A percentile compares a stretch with the other conserved stretches of the same genome.
Conservation (phyloP, 2,329 filamentous ascomycete genomes). For the Rhynchosporium agropyri region DNA sequence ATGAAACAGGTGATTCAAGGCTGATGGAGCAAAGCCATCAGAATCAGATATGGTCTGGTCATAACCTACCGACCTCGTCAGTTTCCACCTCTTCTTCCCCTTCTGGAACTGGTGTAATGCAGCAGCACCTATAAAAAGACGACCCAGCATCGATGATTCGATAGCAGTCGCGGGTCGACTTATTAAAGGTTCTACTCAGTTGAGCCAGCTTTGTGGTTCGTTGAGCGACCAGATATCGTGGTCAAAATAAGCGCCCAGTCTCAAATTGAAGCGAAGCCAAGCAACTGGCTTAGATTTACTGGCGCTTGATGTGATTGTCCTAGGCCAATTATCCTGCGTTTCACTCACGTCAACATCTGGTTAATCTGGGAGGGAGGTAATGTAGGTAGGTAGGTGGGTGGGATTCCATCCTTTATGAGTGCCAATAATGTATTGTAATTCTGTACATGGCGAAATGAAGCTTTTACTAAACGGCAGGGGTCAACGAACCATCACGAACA, state of each 20-base stretch:
- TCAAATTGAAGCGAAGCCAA: constrained; percentile 10
- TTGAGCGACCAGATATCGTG: constrained; percentile 23
- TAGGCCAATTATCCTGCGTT: constrained; percentile 24
- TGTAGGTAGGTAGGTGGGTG: too few relatives aligned
- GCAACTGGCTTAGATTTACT: constrained; percentile 19
- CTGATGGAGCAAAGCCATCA: constrained; percentile 27
- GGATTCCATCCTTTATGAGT: too few relatives aligned
- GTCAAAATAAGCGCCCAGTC: constrained; percentile 38
- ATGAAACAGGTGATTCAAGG: constrained; percentile 38
- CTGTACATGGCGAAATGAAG: too few relatives aligned
- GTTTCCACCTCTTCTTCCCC: neutral
- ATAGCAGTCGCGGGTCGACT: constrained; percentile 32
- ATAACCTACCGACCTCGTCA: neutral
- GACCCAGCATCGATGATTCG: constrained; percentile 33
- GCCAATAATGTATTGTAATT: too few relatives aligned
- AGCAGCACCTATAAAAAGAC: constrained; percentile 29
- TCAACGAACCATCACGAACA: too few relatives aligned
- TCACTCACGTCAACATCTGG: neutral
- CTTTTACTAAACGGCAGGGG: too few relatives aligned
- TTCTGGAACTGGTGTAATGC: constrained; percentile 14
- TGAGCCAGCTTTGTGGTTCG: constrained; percentile 28
- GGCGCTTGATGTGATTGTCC: constrained; percentile 26
- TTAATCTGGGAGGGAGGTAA: neutral
- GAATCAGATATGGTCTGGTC: constrained; percentile 10
- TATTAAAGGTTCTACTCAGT: constrained; percentile 25